These are phyloP conservation scores for Botrytis fragariae DNA, from an alignment of 2,329 filamentous ascomycete genomes.

Conservation along the genomic window DNA sequence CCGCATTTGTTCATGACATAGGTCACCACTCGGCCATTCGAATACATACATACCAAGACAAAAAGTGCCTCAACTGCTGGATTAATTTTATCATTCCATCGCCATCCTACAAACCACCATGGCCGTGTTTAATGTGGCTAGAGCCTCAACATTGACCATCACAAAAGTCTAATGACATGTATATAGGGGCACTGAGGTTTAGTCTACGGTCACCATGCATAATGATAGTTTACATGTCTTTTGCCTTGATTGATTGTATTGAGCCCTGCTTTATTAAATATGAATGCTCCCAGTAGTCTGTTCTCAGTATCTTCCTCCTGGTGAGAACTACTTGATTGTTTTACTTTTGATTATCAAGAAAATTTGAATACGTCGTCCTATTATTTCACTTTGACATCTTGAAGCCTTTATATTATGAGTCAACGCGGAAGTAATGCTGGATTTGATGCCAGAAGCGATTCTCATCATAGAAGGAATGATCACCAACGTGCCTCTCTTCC, in stretches of 20 bases:
- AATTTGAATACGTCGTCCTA: too few species aligned
- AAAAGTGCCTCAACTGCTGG: background rate
- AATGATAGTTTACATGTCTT: background rate
- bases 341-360: background rate
- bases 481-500: too few species aligned
- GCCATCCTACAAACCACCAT: background rate
- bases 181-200: background rate
- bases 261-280: background rate
- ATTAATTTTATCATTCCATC: background rate
- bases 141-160: background rate
- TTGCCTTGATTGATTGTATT: background rate
- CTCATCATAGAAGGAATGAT: too few species aligned
- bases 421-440: background rate
- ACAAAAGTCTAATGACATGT: background rate
- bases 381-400: background rate
- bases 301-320: background rate
- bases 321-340: background rate
- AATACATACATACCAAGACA: background rate
- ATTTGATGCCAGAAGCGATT: background rate
- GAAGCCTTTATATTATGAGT: background rate
- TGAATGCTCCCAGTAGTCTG: background rate
- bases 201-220: background rate
- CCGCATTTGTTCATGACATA: background rate
- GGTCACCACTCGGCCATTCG: background rate
- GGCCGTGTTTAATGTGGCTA: background rate